Conservation (phyloP, 2,329 filamentous ascomycete genomes). For the Claviceps paspali region DNA sequence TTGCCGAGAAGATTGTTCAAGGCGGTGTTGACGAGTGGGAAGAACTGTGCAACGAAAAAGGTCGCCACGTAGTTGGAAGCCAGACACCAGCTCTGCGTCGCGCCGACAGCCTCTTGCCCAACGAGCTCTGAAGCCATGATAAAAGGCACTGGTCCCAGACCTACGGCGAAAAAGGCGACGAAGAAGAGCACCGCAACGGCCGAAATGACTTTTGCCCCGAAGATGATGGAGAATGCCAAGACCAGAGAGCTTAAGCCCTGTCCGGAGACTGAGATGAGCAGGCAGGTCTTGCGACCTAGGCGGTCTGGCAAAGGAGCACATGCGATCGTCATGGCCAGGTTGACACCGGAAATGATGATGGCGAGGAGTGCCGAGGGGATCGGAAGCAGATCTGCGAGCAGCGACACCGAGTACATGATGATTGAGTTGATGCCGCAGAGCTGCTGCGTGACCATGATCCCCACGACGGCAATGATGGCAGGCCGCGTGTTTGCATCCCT, state of each 20-base stretch:
- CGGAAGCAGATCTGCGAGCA: slow-evolving; percentile 67
- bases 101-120: slow-evolving; percentile 76
- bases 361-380: slow-evolving; percentile 72
- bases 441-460: slow-evolving; percentile 87
- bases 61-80: slow-evolving; percentile 82
- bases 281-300: slow-evolving; percentile 72
- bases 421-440: slow-evolving; percentile 91
- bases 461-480: slow-evolving; percentile 69
- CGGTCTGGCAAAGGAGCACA: slow-evolving; percentile 78
- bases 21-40: slow-evolving; percentile 68
- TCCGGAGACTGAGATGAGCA: slow-evolving; percentile 68
- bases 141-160: slow-evolving; percentile 86
- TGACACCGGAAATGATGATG: slow-evolving; percentile 73
- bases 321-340: slow-evolving; percentile 65
- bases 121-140: slow-evolving; percentile 88
- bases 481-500: slow-evolving; percentile 52
- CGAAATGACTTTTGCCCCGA: slow-evolving; percentile 57
- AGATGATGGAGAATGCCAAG: slow-evolving; percentile 67
- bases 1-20: slow-evolving; percentile 50
- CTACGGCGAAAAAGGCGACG: slow-evolving; percentile 78
- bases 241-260: slow-evolving; percentile 68
- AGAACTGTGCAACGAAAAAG: slow-evolving; percentile 87
- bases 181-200: slow-evolving; percentile 72
- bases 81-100: slow-evolving; percentile 77
- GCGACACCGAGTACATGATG: slow-evolving; percentile 94